Base-by-base conservation (phyloP, 148 eudicot species). In the Vaccinium darrowii region DNA sequence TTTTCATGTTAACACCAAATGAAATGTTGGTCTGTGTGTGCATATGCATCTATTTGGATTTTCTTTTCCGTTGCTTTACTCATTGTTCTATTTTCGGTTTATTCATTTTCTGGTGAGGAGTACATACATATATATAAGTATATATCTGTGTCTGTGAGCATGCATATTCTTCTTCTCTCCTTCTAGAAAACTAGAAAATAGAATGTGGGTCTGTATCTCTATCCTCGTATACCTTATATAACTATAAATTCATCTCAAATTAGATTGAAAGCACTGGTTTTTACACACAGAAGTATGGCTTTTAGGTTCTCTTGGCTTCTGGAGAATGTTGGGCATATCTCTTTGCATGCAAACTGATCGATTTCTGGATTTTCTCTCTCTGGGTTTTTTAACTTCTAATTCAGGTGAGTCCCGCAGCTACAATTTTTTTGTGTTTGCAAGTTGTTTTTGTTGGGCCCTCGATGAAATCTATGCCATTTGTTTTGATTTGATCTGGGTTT, bases 301-400 rank as follows among this genome's bases (percentile, higher is more conserved):
- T 88, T 84, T 88, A 86, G 85, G 87, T 86, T 89, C 84, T 86
- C 76, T 83, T 87, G 83, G 82, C 81, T 72, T 65, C 7, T 60
- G 81, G 81, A 82, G 84, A 80, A 82, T 80, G 86, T 76, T 82
- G 74, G 84, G 75, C 74, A 72, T 63, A 3, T 58, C 76, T 78
- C 54, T 81, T 43, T 81, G 85, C 89, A 89, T 89, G 91, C 86
- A 78, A 74, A 54, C 85, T 87, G 36, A 71, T 81, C 80, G 39
- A 81, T 81, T 30, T 36, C 16, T 14, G n/a, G 79, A 72, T 74
- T 57, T 51, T 80, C 78, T 54, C 36, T 79, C 77, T 63, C 51
- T 52, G 27, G 85, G 10, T 62, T 15, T 60, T 76, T 15, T 27
- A 12, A 33, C 80, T 62, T 77, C 81, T 33, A 51, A 81, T 84